These are phyloP conservation scores for Candida ficus DNA, from an alignment of 805 yeast species.

Conservation along the genomic window DNA sequence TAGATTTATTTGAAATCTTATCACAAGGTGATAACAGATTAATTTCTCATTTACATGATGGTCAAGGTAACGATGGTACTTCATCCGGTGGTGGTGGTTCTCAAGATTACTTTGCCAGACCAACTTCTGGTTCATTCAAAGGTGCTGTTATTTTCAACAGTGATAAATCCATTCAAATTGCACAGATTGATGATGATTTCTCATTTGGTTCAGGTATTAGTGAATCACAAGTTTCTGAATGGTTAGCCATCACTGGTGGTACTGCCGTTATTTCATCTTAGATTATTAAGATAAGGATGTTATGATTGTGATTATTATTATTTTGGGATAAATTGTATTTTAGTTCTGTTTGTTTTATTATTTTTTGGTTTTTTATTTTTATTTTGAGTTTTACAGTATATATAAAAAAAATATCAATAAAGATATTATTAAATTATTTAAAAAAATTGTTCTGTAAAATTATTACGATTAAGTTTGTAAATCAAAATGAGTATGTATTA, in stretches of 20 bases:
- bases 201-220: conserved; percentile 51
- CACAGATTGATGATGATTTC: conserved; percentile 49
- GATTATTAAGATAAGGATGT: too few species aligned
- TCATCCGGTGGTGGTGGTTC: conserved; percentile 81
- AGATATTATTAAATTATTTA: too few species aligned
- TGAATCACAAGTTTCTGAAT: conserved; percentile 48
- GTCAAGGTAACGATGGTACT: conserved; percentile 61
- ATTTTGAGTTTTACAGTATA: too few species aligned
- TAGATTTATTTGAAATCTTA: conserved; percentile 89
- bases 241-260: conserved; percentile 54
- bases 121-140: conserved; percentile 68
- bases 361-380: too few species aligned
- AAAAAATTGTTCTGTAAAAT: too few species aligned
- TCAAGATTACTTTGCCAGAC: conserved; percentile 83
- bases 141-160: conserved; percentile 83
- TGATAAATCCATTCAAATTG: conserved; percentile 50
- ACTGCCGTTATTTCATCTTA: conserved; percentile 27
- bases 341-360: too few species aligned
- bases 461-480: too few species aligned
- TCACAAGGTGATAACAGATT: conserved; percentile 69
- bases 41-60: conserved; percentile 78
- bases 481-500: too few species aligned
- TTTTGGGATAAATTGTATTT: too few species aligned
- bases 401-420: too few species aligned
- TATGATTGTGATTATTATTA: too few species aligned